Evolutionary conservation across 345 rosid species (phyloP).

Genomic region (Stellera chamaejasme): DNA sequence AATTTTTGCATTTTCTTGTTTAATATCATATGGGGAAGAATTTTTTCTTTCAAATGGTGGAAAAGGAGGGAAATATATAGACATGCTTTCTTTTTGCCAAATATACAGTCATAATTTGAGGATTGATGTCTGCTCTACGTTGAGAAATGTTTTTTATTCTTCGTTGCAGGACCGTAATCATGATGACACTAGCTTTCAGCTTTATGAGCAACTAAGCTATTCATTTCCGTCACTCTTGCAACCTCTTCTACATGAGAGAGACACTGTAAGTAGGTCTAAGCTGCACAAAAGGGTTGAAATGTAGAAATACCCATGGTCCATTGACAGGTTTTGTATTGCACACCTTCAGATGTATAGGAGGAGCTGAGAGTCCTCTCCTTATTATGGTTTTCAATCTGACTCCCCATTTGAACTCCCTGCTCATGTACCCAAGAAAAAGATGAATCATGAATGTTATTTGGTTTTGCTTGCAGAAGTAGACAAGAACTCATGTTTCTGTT

Average conservation of each 20-base stretch:
- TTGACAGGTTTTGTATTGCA: neutral
- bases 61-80: neutral
- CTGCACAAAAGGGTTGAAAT: neutral
- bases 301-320: neutral
- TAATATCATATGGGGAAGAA: neutral
- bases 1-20: neutral
- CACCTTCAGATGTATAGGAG: neutral
- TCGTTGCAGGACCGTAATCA: conserved; percentile 36
- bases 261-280: conserved; percentile 40
- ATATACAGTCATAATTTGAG: too few relatives aligned
- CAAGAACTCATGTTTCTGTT: too few relatives aligned
- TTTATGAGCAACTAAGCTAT: conserved; percentile 54
- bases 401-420: too few relatives aligned
- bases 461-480: too few relatives aligned
- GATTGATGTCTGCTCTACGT: neutral
- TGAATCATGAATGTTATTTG: neutral
- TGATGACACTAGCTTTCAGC: conserved; percentile 40
- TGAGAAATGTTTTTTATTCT: neutral
- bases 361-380: neutral
- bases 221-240: conserved; percentile 69
- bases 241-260: conserved; percentile 81
- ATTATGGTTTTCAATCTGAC: neutral
- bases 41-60: neutral
- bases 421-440: too few relatives aligned
- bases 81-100: too few relatives aligned